phyloP scores from a whole-genome alignment of 1,284 basidiomycete genomes.

The Anthracocystis setariae region DNA sequence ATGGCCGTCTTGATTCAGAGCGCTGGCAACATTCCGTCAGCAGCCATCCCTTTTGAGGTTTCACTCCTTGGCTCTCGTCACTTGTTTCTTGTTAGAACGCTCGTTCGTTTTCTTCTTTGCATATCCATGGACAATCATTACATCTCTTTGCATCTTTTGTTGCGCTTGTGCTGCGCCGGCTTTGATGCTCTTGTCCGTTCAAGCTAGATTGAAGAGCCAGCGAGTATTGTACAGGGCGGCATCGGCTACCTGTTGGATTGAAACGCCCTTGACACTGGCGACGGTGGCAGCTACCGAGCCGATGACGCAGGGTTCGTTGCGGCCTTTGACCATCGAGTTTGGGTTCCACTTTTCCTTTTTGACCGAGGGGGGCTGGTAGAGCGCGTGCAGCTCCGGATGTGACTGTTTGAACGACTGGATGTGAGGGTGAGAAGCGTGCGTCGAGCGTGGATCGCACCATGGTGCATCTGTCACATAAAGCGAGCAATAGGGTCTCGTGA shows the following conservation, averaged over 20 bases:
- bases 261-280: slow-evolving; percentile 72
- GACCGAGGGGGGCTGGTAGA: slow-evolving; percentile 73
- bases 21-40: background rate
- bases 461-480: slow-evolving; percentile 50
- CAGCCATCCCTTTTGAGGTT: background rate
- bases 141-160: slow-evolving; percentile 14
- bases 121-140: slow-evolving; percentile 20
- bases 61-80: background rate
- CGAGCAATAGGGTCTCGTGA: background rate
- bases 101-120: slow-evolving; percentile 7
- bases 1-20: background rate
- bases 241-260: slow-evolving; percentile 73
- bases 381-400: slow-evolving; percentile 69
- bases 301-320: slow-evolving; percentile 81
- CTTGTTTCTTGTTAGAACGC: slow-evolving; percentile 6
- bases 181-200: background rate
- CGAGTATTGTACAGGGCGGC: slow-evolving; percentile 52
- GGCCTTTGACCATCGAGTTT: slow-evolving; percentile 79
- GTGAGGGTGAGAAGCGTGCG: slow-evolving; percentile 77
- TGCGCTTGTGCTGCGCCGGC: background rate
- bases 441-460: slow-evolving; percentile 83
- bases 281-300: slow-evolving; percentile 83
- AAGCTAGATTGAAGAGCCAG: slow-evolving; percentile 51
- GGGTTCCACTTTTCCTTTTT: slow-evolving; percentile 76
- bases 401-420: slow-evolving; percentile 72